phyloP scores from a whole-genome alignment of 495 filamentous ascomycete genomes.

The Aspergillus carlsbadensis region DNA sequence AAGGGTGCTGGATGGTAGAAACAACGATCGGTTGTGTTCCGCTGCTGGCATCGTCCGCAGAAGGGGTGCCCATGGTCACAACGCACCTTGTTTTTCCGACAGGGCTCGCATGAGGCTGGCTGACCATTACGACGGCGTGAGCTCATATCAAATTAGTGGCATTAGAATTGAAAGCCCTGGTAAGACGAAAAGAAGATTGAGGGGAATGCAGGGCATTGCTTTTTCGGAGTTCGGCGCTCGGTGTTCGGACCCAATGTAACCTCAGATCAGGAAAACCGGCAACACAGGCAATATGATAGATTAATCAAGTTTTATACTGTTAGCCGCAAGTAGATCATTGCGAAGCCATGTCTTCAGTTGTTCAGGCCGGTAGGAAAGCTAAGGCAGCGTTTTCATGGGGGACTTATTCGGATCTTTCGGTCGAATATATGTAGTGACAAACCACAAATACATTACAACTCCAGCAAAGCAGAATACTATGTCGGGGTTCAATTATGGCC shows the following conservation, averaged over 20 bases:
- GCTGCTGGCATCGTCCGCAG: slow-evolving; percentile 8
- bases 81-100: slow-evolving; percentile 46
- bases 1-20: slow-evolving; percentile 38
- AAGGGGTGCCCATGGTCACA: slow-evolving; percentile 42
- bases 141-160: background rate
- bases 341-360: too few species aligned
- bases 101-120: slow-evolving; percentile 48
- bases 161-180: background rate
- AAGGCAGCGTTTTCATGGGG: too few species aligned
- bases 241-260: background rate
- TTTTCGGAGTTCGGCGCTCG: slow-evolving; percentile 5
- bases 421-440: too few species aligned
- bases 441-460: too few species aligned
- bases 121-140: slow-evolving; percentile 45
- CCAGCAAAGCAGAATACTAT: too few species aligned
- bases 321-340: too few species aligned
- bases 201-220: background rate
- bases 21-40: background rate
- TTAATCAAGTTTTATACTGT: too few species aligned
- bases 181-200: background rate
- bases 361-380: too few species aligned
- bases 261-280: too few species aligned
- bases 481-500: too few species aligned
- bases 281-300: too few species aligned
- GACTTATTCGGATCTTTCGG: too few species aligned